Percentiles rank a stretch among this genome's conserved stretches.
These are phyloP conservation scores for Fusarium pilosicola DNA, from an alignment of 2,329 filamentous ascomycete genomes.

Conservation along the genomic window DNA sequence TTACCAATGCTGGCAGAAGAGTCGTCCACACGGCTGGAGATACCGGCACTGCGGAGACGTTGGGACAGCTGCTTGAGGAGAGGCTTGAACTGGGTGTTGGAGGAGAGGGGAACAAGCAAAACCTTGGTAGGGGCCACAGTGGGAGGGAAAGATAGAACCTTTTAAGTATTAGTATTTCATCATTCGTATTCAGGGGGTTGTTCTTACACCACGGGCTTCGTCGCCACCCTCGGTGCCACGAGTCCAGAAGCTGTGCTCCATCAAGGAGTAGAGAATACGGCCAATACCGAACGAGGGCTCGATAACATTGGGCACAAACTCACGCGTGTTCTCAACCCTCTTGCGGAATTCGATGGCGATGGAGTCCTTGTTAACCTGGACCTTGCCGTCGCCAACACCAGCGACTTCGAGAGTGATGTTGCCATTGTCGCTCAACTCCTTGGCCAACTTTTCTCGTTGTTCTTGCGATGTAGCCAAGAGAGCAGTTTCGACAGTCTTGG, in stretches of 20 bases:
- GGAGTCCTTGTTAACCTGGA: slow-evolving; percentile 81
- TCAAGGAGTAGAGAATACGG: slow-evolving; percentile 89
- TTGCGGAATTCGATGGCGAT: slow-evolving; percentile 87
- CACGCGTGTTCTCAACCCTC: slow-evolving; percentile 82
- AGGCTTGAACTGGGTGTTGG: slow-evolving; percentile 83
- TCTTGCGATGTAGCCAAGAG: slow-evolving; percentile 81
- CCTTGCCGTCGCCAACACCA: slow-evolving; percentile 73
- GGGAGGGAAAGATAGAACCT: slow-evolving; percentile 65
- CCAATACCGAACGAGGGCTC: slow-evolving; percentile 98
- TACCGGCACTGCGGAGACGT: slow-evolving; percentile 77
- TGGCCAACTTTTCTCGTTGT: slow-evolving; percentile 80
- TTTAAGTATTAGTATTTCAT: slow-evolving; percentile 32
- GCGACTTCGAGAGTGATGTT: slow-evolving; percentile 82
- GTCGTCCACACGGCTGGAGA: slow-evolving; percentile 89
- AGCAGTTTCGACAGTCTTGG: slow-evolving; percentile 83
- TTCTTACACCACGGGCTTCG: slow-evolving; percentile 86
- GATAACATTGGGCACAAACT: slow-evolving; percentile 95
- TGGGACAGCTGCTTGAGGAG: slow-evolving; percentile 77
- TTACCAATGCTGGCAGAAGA: slow-evolving; percentile 93
- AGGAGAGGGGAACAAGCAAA: slow-evolving; percentile 87
- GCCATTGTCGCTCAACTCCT: slow-evolving; percentile 77
- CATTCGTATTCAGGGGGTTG: slow-evolving; percentile 49
- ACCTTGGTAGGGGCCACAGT: slow-evolving; percentile 94
- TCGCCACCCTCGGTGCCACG: slow-evolving; percentile 69
- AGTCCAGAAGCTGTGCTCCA: slow-evolving; percentile 97